Percentiles rank a stretch among this genome's conserved stretches.
These are phyloP conservation scores for Prorocentrum cordatum DNA, from an alignment of 169 alveolate genomes.

Conservation along the genomic window DNA sequence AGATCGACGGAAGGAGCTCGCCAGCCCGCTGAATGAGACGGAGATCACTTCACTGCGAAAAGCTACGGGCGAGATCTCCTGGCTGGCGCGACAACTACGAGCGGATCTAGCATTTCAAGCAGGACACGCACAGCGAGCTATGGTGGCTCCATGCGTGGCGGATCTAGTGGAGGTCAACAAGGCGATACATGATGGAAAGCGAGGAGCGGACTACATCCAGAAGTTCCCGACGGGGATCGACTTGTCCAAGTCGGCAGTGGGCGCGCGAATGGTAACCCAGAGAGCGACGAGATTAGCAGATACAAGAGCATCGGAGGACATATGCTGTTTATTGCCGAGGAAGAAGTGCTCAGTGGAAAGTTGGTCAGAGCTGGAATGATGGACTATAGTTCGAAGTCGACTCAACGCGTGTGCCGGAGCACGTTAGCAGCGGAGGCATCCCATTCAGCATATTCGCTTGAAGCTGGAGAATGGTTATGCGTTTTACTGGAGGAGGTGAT, in stretches of 20 bases:
- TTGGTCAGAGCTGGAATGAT: neutral
- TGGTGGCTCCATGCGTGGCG: neutral
- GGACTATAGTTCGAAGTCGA: neutral
- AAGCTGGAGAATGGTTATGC: neutral
- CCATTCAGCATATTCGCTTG: neutral
- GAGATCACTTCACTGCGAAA: neutral
- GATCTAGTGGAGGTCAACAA: neutral
- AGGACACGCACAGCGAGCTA: neutral
- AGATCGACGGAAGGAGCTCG: neutral
- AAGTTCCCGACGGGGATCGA: neutral
- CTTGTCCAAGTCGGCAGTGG: neutral
- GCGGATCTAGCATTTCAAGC: neutral
- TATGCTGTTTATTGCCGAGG: neutral
- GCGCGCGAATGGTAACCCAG: neutral
- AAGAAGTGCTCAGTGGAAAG: neutral
- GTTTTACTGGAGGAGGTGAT: neutral
- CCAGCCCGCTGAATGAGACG: neutral
- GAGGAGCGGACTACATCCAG: neutral
- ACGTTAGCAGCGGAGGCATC: neutral
- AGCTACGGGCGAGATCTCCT: neutral
- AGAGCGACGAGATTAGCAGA: neutral
- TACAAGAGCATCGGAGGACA: neutral
- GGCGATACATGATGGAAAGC: neutral
- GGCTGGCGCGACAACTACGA: neutral
- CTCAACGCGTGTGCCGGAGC: neutral